phyloP scores from a whole-genome alignment of 78 protist genomes.

The Dictyostelium intermedium region DNA sequence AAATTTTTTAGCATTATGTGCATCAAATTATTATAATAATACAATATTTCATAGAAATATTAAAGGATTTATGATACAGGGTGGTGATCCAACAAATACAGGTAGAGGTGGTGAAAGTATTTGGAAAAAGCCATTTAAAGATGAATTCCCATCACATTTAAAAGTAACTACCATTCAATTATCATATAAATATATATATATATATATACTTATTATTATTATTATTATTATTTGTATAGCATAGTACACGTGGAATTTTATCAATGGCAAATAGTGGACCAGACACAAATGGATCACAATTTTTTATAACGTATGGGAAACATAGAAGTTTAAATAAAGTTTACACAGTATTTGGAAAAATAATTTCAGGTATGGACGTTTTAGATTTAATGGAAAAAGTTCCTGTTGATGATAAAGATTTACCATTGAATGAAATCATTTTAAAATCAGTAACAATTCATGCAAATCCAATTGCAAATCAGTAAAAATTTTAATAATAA shows the following conservation, averaged over 20 bases:
- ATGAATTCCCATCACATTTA: constrained; percentile 84
- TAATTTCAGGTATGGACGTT: constrained; percentile 89
- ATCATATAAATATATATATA: background rate
- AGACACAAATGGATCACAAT: constrained; percentile 88
- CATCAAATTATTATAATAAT: constrained; percentile 91
- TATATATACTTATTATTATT: background rate
- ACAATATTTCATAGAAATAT: constrained; percentile 92
- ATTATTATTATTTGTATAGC: constrained; percentile 38
- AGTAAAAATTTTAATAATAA: background rate
- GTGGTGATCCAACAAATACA: constrained; percentile 95
- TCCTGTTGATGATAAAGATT: constrained; percentile 86
- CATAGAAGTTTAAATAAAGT: constrained; percentile 87
- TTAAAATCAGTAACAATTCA: constrained; percentile 87
- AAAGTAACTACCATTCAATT: constrained; percentile 66
- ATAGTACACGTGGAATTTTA: constrained; percentile 87
- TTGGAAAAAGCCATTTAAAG: constrained; percentile 89
- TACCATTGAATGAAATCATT: constrained; percentile 65
- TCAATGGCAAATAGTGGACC: constrained; percentile 93
- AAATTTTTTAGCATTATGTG: constrained; percentile 95
- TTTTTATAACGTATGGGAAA: constrained; percentile 88
- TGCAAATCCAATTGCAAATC: constrained; percentile 91
- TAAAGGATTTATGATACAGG: constrained; percentile 92
- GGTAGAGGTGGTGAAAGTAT: constrained; percentile 93
- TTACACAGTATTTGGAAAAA: constrained; percentile 92
- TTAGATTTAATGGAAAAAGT: constrained; percentile 92